Base-by-base conservation (phyloP, 1,139 yeast species). In the Saccharomyces hybrid region DNA sequence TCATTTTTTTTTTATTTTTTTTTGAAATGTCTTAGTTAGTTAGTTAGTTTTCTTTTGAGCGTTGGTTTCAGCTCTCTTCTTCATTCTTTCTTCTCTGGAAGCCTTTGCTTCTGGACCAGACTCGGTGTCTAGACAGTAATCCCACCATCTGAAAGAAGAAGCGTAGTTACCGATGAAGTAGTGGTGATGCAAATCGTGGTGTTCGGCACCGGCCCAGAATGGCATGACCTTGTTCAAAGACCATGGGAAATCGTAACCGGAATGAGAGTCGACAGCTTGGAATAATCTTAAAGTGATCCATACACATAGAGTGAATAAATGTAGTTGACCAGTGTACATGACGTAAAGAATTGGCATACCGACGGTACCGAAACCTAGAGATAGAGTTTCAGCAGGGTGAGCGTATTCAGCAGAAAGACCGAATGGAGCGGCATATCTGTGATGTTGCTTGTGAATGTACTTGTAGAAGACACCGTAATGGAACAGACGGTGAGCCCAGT, bases 181-280 rank as follows among this genome's bases (percentile, higher is more conserved):
- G 69, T 88, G 96, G 71, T 91, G 98, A 71, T 91, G 98, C 69
- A 88, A 89, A 70, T 91, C 98, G 69, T 91, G 98, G 72, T 91
- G 98, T 65, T 88, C 97, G 23, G 98, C 97, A 57, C 98, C 98
- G 16, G 98, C 96, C 98, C 98, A 91, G 73, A 91, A 80, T 41
- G 97, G 96, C 56, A 91, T 70, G 73, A 90, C 83, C 67, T 90
- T 88, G 74, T 88, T 91, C 68, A 91, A 79, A 5, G 96, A 88
- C 90, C 95, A 85, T 55, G 98, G 97, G 80, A 91, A 91, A 67
- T 91, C 97, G 73, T 91, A 91, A 55, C 98, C 98, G 1, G 97
- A 89, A 71, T 91, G 98, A 32, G 97, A 86, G 70, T 91, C 98
- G 55, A 91, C 90, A 7, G 98, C 98, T 74, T 91, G 98, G 74